Conservation (phyloP, 1,139 yeast genomes). For the Lodderomyces elongisporus region DNA sequence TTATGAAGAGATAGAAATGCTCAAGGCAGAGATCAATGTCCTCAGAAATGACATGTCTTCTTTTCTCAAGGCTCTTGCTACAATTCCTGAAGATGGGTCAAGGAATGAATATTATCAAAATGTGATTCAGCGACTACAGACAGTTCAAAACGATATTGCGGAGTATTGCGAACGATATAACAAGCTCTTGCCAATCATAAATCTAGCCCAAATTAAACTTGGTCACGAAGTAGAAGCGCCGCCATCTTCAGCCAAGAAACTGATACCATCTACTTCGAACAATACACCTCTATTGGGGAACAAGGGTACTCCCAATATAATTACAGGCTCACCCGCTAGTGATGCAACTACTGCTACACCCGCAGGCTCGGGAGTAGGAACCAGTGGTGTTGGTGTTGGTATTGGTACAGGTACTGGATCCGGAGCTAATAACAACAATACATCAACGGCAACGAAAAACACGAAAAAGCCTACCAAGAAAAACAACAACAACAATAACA, state of each 20-base stretch:
- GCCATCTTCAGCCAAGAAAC: constrained; percentile 11
- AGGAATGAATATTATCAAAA: constrained; percentile 35
- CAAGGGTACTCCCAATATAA: constrained; percentile 2
- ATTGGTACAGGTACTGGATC: constrained; percentile 1
- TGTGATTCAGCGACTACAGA: constrained; percentile 26
- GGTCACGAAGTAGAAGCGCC: constrained; percentile 42
- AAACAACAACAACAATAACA: not conserved
- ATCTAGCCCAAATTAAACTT: constrained; percentile 45
- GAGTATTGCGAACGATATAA: constrained; percentile 43
- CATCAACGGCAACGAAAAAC: constrained; percentile 3
- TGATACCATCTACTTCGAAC: constrained; percentile 7
- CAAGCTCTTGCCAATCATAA: constrained; percentile 44
- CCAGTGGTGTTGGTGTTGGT: too few relatives aligned
- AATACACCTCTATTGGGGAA: constrained; percentile 9
- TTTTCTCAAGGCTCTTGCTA: constrained; percentile 36
- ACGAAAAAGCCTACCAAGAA: constrained; percentile 3
- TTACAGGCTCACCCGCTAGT: not conserved
- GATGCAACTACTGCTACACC: not conserved
- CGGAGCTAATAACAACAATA: too few relatives aligned
- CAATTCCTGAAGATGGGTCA: constrained; percentile 30
- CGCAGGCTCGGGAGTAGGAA: too few relatives aligned
- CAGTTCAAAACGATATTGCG: constrained; percentile 35
- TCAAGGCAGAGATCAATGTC: constrained; percentile 41
- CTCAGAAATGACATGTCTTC: constrained; percentile 42
- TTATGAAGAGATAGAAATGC: constrained; percentile 36